Conservation (phyloP, 2,329 filamentous ascomycete genomes). For the Volutella citrinella region DNA sequence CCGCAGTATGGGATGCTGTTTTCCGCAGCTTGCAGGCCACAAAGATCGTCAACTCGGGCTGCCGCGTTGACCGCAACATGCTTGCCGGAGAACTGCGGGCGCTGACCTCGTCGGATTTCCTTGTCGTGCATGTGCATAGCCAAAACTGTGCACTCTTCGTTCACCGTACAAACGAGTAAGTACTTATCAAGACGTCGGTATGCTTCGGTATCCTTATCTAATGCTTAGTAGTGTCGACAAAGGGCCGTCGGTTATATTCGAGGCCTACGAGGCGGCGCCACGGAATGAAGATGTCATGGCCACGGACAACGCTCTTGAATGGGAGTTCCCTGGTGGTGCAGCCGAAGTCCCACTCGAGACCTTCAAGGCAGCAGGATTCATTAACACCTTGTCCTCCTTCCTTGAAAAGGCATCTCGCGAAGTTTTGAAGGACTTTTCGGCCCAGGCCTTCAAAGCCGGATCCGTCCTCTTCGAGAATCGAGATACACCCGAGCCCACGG, state of each 20-base stretch:
- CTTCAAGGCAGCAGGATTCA: conserved; percentile 22
- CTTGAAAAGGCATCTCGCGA: conserved; percentile 56
- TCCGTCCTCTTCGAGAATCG: conserved; percentile 49
- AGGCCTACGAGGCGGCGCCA: conserved; percentile 60
- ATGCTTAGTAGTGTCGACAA: background rate
- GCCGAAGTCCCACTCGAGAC: conserved; percentile 41
- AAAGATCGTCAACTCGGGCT: conserved; percentile 14
- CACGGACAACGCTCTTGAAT: conserved; percentile 48
- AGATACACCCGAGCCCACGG: conserved; percentile 54
- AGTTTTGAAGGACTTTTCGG: conserved; percentile 50
- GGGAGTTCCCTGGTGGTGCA: conserved; percentile 58
- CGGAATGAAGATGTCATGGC: conserved; percentile 49
- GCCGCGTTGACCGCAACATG: conserved; percentile 14
- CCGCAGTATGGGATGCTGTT: conserved; percentile 15
- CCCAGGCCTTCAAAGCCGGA: conserved; percentile 50
- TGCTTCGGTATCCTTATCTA: background rate
- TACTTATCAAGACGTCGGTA: too few relatives aligned
- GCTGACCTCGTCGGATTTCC: conserved; percentile 14
- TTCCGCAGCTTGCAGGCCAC: conserved; percentile 16
- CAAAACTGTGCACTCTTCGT: conserved; percentile 34
- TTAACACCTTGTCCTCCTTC: conserved; percentile 43
- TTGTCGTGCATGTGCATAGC: conserved; percentile 16
- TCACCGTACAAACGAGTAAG: conserved; percentile 25
- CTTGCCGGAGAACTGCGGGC: conserved; percentile 15
- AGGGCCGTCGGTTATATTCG: conserved; percentile 36